Base-by-base conservation (phyloP, 148 eudicot species). In the Euryodendron excelsum region DNA sequence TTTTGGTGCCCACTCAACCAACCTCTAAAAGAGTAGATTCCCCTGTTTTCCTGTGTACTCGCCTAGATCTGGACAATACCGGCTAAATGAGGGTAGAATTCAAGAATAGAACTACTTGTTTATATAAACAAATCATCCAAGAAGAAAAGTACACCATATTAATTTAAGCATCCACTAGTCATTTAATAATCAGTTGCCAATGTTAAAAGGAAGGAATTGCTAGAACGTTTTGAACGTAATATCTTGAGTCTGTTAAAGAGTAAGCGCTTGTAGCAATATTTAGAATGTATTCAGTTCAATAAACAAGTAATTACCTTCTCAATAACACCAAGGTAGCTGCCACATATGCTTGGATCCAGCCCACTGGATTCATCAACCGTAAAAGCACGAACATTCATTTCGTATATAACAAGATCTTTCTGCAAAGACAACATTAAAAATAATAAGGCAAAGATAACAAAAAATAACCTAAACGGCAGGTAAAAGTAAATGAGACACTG, bases 301-400 rank as follows among this genome's bases (percentile, higher is more conserved):
- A 59, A 70, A 45, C 8, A 67, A 45, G 71, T n/a, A 55, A 79
- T 61, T 82, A 96, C 99, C 98, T 96, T 96, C 81, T 96, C 98
- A 78, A 96, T 93, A 66, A 96, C 81, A 80, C 99, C 99, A 78
- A 87, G 95, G 76, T 93, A 96, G 87, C 99, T 96, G 72, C 99
- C 99, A n/a, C 95, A 87, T 83, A 87, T 78, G 74, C 84, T 85
- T 65, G 86, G 86, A 80, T 89, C 91, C 82, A 96, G 59, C 58
- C 87, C 97, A 89, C 99, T 96, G 52, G 99, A 88, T 83, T 86
- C 88, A 84, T 96, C 99, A 73, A 85, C 88, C 20, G 99, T 96
- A 86, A 88, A 96, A 47, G 93, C 99, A 72, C 99, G 97, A 48
- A 96, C 90, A 86, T 93, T 96, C 99, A 96, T 96, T 88, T 96